A percentile compares a stretch with the other conserved stretches of the same genome.
These are phyloP conservation scores for Neonectria neomacrospora DNA, from an alignment of 2,329 filamentous ascomycete genomes.

Conservation along the genomic window DNA sequence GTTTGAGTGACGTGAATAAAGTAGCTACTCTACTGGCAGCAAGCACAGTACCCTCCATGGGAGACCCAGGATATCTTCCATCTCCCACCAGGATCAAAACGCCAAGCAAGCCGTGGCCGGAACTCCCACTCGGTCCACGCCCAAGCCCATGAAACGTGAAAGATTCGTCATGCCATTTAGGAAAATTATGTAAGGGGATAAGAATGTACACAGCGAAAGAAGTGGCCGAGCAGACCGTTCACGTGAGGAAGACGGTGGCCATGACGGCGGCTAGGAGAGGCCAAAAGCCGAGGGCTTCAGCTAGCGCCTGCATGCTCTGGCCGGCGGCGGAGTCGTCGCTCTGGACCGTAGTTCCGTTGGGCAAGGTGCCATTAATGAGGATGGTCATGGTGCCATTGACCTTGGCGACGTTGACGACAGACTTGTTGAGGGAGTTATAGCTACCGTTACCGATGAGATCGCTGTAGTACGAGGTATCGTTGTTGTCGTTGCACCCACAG, in stretches of 20 bases:
- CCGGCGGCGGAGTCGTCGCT: constrained; percentile 47
- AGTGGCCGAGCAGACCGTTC: constrained; percentile 24
- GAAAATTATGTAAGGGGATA: constrained; percentile 21
- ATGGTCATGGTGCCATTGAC: constrained; percentile 73
- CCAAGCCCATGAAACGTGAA: background rate
- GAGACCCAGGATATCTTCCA: constrained; percentile 9
- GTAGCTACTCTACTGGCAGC: constrained; percentile 2
- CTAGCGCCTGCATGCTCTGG: constrained; percentile 43
- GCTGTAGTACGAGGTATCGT: constrained; percentile 67
- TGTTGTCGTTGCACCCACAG: constrained; percentile 78
- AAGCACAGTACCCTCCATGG: background rate
- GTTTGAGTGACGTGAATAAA: background rate
- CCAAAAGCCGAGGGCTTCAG: constrained; percentile 61
- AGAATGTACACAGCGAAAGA: constrained; percentile 7
- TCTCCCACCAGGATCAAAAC: constrained; percentile 4
- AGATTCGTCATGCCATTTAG: background rate
- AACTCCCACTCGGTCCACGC: background rate
- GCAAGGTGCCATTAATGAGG: constrained; percentile 79
- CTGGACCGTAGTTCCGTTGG: constrained; percentile 73
- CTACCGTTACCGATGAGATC: constrained; percentile 74
- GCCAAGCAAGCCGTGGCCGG: constrained; percentile 5
- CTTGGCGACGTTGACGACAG: constrained; percentile 67
- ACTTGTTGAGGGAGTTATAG: constrained; percentile 68
- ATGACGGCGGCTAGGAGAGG: constrained; percentile 58
- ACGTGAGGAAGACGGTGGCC: constrained; percentile 58